phyloP scores from a whole-genome alignment of 2,329 filamentous ascomycete species.

The Myotisia sp. region DNA sequence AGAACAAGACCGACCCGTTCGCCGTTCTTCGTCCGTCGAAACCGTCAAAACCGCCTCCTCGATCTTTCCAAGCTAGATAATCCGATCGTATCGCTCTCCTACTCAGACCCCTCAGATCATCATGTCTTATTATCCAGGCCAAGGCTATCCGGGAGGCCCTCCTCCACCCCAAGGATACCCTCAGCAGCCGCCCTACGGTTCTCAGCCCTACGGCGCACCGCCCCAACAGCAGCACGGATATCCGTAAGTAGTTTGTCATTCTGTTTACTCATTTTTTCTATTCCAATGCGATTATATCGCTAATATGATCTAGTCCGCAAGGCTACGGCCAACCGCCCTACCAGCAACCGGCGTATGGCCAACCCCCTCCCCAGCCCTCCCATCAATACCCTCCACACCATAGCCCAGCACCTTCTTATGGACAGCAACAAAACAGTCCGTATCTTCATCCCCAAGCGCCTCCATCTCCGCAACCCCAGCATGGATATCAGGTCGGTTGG shows the following conservation, averaged over 20 bases:
- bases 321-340: slow-evolving; percentile 15
- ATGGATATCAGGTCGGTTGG: slow-evolving; percentile 4
- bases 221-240: slow-evolving; percentile 28
- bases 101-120: slow-evolving; percentile 11
- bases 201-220: slow-evolving; percentile 23
- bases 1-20: too few relatives aligned
- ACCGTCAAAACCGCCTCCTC: too few relatives aligned
- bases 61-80: too few relatives aligned
- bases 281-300: background rate
- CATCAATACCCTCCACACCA: slow-evolving; percentile 18
- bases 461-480: slow-evolving; percentile 15
- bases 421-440: slow-evolving; percentile 11
- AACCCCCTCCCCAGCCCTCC: slow-evolving; percentile 31
- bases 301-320: slow-evolving; percentile 6
- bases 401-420: slow-evolving; percentile 8
- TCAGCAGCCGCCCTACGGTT: slow-evolving; percentile 39
- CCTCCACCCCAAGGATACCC: slow-evolving; percentile 4
- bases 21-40: background rate
- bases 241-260: too few relatives aligned
- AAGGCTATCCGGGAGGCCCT: slow-evolving; percentile 40
- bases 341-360: slow-evolving; percentile 25
- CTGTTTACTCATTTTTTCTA: too few relatives aligned
- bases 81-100: slow-evolving; percentile 5
- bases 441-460: slow-evolving; percentile 15
- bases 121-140: slow-evolving; percentile 52